Conservation (phyloP, 2,329 filamentous ascomycete species). For the Pseudogymnoascus sp. region DNA sequence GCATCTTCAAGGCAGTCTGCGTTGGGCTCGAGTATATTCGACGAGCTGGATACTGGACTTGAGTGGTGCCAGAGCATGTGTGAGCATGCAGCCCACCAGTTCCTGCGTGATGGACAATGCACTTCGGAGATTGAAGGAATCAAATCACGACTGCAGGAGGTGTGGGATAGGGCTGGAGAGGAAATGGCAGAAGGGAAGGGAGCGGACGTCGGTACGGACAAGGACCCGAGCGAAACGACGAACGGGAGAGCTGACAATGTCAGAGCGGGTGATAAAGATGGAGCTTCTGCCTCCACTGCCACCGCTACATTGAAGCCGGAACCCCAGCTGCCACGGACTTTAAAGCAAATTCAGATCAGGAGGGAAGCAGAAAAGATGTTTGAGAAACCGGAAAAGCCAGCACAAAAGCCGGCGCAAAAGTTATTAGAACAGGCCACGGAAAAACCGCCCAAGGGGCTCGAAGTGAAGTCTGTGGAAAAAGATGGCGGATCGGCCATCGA, state of each 20-base stretch:
- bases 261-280: conserved; percentile 2
- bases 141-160: conserved; percentile 54
- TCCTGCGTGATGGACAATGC: conserved; percentile 81
- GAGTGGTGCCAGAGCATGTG: conserved; percentile 75
- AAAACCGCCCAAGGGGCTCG: neutral
- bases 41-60: conserved; percentile 68
- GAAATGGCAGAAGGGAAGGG: neutral
- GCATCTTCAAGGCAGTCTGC: neutral
- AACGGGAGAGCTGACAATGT: conserved; percentile 1
- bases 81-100: conserved; percentile 81
- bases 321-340: neutral
- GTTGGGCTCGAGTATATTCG: conserved; percentile 47
- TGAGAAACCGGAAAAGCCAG: conserved; percentile 3
- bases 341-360: conserved; percentile 4
- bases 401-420: conserved; percentile 1
- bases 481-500: neutral
- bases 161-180: conserved; percentile 38
- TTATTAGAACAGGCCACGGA: neutral
- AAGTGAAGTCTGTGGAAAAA: neutral
- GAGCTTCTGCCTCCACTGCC: neutral
- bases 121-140: conserved; percentile 66
- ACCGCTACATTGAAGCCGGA: neutral
- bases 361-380: conserved; percentile 6
- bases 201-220: neutral
- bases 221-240: neutral